Base-by-base conservation (phyloP, 257 asterid genomes). In the Forsythia suspensa region DNA sequence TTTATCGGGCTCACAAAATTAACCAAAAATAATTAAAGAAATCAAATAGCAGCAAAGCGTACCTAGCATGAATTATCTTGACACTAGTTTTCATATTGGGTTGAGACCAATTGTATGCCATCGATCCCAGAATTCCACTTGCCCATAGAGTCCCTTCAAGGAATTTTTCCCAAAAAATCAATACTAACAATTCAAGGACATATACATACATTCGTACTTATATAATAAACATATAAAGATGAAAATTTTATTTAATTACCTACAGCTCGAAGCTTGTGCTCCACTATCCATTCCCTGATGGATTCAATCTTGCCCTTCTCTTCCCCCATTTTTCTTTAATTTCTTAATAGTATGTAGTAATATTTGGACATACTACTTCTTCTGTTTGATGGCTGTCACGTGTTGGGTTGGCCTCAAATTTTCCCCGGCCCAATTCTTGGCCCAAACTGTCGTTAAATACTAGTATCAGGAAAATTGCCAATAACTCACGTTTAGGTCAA, bases 61-160 rank as follows among this genome's bases (percentile, higher is more conserved):
- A 91, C 98, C 97, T 94, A 12, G 97, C 97, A 76, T 94, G 98
- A 87, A 94, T 91, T 46, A 94, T 89, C 93, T 87, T 94, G 76
- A 92, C 97, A 78, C 96, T 94, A 48, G 96, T 87, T 81, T 94
- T 94, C 99, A 95, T 95, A 38, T 89, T 84, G 21, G 98, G 97
- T 65, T 88, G 96, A 77, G 98, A 92, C 97, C 97, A 94, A 82
- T 94, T 94, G 82, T 91, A 94, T 20, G 98, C 97, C 91, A 92
- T 59, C 46, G 98, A 94, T 41, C 97, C 96, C 80, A 90, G 86
- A 9, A 92, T 85, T 77, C 96, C 98, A 82, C 95, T 92, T 48
- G 80, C 90, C 91, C 90, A 89, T 69, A 87, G 76, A 70, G 85
- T 1, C 75, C 91, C 91, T 89, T 82, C 70, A 79, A 66, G 34